Conservation (phyloP, 805 yeast species). For the Blastobotrys muscicola region DNA sequence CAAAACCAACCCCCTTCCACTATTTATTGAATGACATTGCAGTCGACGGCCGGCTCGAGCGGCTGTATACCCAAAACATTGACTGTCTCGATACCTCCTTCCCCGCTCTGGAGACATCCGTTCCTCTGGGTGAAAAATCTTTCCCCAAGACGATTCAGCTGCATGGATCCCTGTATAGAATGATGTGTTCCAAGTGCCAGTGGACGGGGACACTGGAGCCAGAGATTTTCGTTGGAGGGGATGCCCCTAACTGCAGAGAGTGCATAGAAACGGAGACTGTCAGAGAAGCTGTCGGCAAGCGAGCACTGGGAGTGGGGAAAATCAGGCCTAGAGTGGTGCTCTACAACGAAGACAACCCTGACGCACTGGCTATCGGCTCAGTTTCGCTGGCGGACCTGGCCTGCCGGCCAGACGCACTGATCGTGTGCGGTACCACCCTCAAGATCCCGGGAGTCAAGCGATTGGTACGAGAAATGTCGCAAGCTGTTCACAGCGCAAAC, state of each 20-base stretch:
- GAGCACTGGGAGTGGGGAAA: constrained; percentile 51
- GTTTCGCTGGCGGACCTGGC: constrained; percentile 58
- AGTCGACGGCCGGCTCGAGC: constrained; percentile 49
- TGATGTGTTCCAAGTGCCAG: constrained; percentile 72
- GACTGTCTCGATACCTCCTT: constrained; percentile 68
- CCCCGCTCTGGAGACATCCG: constrained; percentile 37
- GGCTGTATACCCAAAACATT: constrained; percentile 83
- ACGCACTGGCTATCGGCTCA: constrained; percentile 77
- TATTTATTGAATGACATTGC: constrained; percentile 50
- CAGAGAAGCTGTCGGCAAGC: constrained; percentile 52
- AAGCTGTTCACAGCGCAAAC: constrained; percentile 43
- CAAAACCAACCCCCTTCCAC: constrained; percentile 73
- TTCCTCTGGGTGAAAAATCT: constrained; percentile 38
- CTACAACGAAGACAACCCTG: constrained; percentile 75
- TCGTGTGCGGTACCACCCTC: constrained; percentile 78
- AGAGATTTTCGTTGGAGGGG: constrained; percentile 35
- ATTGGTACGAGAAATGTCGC: constrained; percentile 50
- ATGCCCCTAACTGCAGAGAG: constrained; percentile 51
- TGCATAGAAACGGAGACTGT: constrained; percentile 51
- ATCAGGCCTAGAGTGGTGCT: constrained; percentile 58
- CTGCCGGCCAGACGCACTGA: constrained; percentile 51
- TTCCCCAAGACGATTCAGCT: constrained; percentile 63
- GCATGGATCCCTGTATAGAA: constrained; percentile 68
- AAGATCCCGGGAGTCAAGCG: constrained; percentile 68
- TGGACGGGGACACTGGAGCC: constrained; percentile 47